These are phyloP conservation scores for Sarocladiaceae sp. DNA, from an alignment of 2,329 filamentous ascomycete species.

Conservation along the genomic window DNA sequence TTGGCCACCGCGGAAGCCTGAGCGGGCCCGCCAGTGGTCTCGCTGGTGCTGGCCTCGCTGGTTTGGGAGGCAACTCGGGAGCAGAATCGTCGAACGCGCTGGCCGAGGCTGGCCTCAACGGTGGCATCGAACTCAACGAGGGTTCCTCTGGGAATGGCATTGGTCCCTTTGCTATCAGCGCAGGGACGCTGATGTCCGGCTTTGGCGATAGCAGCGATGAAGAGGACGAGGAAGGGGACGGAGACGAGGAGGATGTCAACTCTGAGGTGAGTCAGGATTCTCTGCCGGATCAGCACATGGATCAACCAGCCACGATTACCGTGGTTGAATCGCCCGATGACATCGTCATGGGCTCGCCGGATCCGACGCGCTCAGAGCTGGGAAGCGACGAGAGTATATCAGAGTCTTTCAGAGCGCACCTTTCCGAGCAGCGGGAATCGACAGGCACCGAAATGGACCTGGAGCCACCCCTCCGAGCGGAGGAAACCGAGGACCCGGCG, in stretches of 20 bases:
- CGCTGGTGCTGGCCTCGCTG: conserved; percentile 42
- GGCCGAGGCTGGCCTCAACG: conserved; percentile 74
- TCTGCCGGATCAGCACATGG: conserved; percentile 3
- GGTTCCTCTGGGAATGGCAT: conserved; percentile 59
- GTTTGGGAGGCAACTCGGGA: conserved; percentile 30
- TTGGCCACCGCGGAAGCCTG: conserved; percentile 67
- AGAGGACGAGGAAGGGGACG: conserved; percentile 90
- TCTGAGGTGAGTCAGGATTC: conserved; percentile 54
- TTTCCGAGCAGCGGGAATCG: not conserved
- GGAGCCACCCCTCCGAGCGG: conserved; percentile 14
- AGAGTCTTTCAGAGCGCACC: not conserved
- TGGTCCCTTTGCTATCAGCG: conserved; percentile 65
- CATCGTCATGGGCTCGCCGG: conserved; percentile 25
- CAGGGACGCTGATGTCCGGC: conserved; percentile 73
- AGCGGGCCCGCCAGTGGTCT: conserved; percentile 35
- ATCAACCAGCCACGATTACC: conserved; percentile 4
- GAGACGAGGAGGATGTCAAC: conserved; percentile 68
- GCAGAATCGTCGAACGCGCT: conserved; percentile 58
- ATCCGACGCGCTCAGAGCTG: conserved; percentile 17
- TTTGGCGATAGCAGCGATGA: conserved; percentile 95
- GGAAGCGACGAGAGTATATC: too few species aligned
- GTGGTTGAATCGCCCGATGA: conserved; percentile 22
- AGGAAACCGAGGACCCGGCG: conserved; percentile 16
- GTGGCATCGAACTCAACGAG: conserved; percentile 62
- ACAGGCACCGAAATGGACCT: not conserved